phyloP scores from a whole-genome alignment of 768 basidiomycete genomes.

The Leccinellum rugosiceps region DNA sequence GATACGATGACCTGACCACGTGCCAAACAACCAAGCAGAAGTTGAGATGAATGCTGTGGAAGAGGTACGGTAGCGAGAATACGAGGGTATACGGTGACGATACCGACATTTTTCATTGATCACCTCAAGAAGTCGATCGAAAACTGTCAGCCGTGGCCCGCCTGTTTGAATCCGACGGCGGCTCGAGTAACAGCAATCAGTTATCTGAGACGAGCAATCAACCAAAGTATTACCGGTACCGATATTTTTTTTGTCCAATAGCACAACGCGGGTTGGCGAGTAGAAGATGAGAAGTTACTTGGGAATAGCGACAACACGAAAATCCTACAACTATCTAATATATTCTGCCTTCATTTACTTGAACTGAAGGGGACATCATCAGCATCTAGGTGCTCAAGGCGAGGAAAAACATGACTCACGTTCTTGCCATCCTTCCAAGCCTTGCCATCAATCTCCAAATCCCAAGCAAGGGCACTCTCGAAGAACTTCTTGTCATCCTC shows the following conservation, averaged over 20 bases:
- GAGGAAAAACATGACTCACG: constrained; percentile 46
- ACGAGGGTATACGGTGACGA: too few relatives aligned
- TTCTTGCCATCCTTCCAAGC: constrained; percentile 90
- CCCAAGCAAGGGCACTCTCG: constrained; percentile 92
- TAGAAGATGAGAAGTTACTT: constrained; percentile 2
- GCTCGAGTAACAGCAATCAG: not conserved
- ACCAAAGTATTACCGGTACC: not conserved
- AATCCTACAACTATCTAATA: constrained; percentile 26
- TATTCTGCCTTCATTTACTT: constrained; percentile 14
- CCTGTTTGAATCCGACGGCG: not conserved
- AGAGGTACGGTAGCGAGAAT: not conserved
- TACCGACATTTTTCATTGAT: too few relatives aligned
- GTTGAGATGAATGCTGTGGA: too few relatives aligned
- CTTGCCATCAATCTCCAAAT: constrained; percentile 84
- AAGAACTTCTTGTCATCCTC: constrained; percentile 84
- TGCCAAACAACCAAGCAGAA: too few relatives aligned
- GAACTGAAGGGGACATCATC: constrained; percentile 18
- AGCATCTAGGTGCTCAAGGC: not conserved
- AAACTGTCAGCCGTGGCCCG: too few relatives aligned
- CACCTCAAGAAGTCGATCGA: too few relatives aligned
- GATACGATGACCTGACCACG: too few relatives aligned
- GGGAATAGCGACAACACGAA: constrained; percentile 4
- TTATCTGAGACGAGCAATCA: not conserved
- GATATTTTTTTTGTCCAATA: fast-evolving
- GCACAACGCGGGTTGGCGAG: not conserved